Base-by-base conservation (phyloP, 2,329 filamentous ascomycete genomes). In the Emericellopsis atlantica region DNA sequence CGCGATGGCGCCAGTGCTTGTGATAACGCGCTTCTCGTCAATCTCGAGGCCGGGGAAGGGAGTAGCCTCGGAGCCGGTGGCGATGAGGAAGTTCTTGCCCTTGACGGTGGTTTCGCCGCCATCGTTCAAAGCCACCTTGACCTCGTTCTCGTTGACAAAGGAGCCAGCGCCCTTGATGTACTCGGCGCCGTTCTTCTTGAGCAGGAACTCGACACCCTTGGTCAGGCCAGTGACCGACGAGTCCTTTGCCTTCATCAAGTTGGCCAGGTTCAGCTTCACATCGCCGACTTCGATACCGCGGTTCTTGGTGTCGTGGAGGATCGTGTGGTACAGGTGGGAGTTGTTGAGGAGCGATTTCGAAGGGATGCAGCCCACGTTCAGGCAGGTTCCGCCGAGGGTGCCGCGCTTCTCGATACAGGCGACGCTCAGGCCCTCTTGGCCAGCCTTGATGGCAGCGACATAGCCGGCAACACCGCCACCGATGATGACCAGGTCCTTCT, bases 271-370 rank as follows among this genome's bases (percentile, higher is more conserved):
- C 59, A 98, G 81, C 67, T 94, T 93, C 58, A 98, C 90, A 68
- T 95, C 87, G 59, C 84, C 82, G 53, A 98, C 92, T 59, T 96
- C 90, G 62, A 98, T 98, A 61, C 92, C 92, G 62, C 92, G 87
- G 67, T 84, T 79, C 71, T 95, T 95, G 51, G 88, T 90, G 72
- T 98, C 92, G 71, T 98, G 90, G 46, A 93, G 78, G 58, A 95
- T 84, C 68, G 89, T 84, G 72, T 96, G 90, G 74, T 96, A 96
- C 46, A 96, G 77, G 65, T 95, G 88, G 54, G 92, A 95, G 76
- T 96, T 96, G 81, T 96, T 98, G 64, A 98, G 85, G 53, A 98
- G 86, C 48, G 92, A 95, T 70, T 98, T 98, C 50, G 92, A 98
- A 51, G 92, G 92, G 61, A 98, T 98, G 70, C 92, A 98, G 69